These are phyloP conservation scores for Colletotrichum eremochloae DNA, from an alignment of 2,329 filamentous ascomycete species.

Conservation along the genomic window DNA sequence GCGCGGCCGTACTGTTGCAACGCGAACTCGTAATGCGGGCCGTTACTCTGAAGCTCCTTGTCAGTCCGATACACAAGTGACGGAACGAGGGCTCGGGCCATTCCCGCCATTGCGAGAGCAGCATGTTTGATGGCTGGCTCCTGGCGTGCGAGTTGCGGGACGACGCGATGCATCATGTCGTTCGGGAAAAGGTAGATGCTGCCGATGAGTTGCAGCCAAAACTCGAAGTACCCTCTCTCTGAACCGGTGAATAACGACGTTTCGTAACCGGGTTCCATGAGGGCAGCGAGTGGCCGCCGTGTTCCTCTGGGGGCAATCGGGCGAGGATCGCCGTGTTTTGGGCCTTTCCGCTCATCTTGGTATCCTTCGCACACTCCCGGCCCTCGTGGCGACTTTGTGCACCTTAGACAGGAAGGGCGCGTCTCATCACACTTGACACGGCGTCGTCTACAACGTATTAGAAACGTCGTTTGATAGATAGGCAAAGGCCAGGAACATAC, in stretches of 20 bases:
- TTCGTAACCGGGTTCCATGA: conserved; percentile 52
- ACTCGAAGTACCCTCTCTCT: conserved; percentile 55
- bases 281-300: conserved; percentile 38
- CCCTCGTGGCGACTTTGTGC: conserved; percentile 57
- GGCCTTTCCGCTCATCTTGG: conserved; percentile 19
- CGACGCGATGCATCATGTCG: conserved; percentile 51
- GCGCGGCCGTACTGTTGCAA: conserved; percentile 57
- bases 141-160: conserved; percentile 56
- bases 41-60: conserved; percentile 13
- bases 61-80: conserved; percentile 38
- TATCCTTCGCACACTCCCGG: conserved; percentile 50
- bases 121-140: conserved; percentile 54
- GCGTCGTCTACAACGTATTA: conserved; percentile 44
- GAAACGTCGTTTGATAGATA: neutral
- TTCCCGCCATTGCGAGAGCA: conserved; percentile 34
- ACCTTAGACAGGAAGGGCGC: conserved; percentile 57
- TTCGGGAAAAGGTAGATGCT: conserved; percentile 50
- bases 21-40: conserved; percentile 52
- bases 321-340: conserved; percentile 26
- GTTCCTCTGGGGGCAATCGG: conserved; percentile 15
- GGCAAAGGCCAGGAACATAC: conserved; percentile 6
- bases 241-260: conserved; percentile 51
- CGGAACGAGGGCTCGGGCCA: conserved; percentile 51
- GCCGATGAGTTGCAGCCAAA: conserved; percentile 53
- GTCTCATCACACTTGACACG: conserved; percentile 60